Evolutionary conservation across 768 basidiomycete genomes (phyloP).

Genomic region (Lyophyllum atratum): DNA sequence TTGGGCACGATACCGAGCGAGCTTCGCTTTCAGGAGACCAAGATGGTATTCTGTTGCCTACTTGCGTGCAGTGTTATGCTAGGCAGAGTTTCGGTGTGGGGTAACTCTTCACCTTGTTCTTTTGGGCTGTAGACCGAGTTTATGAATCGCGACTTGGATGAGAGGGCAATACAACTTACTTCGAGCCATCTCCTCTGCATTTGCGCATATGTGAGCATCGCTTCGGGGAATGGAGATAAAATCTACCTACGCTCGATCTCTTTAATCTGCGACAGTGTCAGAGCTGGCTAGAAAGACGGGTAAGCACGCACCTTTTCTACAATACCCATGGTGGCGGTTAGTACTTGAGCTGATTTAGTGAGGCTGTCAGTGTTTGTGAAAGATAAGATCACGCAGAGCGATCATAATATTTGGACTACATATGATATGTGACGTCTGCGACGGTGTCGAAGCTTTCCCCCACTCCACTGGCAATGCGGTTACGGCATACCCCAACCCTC

Average conservation of each 20-base stretch:
- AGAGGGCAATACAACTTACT: slow-evolving; percentile 55
- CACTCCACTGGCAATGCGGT: slow-evolving; percentile 32
- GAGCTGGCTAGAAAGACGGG: background rate
- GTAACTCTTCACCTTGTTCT: slow-evolving; percentile 74
- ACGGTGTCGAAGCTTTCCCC: slow-evolving; percentile 11
- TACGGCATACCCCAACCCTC: slow-evolving; percentile 67
- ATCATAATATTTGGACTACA: background rate
- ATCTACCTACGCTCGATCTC: slow-evolving; percentile 84
- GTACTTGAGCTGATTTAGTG: background rate
- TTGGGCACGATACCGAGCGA: slow-evolving; percentile 92
- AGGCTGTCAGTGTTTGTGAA: too few relatives aligned
- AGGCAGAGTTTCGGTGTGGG: background rate
- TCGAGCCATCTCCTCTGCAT: slow-evolving; percentile 92
- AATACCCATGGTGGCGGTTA: slow-evolving; percentile 72
- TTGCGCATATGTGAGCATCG: background rate
- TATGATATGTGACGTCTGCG: slow-evolving; percentile 1
- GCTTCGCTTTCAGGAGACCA: slow-evolving; percentile 90
- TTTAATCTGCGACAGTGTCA: slow-evolving; percentile 65
- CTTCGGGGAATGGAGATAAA: background rate
- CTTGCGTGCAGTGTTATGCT: slow-evolving; percentile 21
- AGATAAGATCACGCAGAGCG: slow-evolving; percentile 14
- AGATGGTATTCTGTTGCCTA: slow-evolving; percentile 95
- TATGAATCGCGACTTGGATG: background rate
- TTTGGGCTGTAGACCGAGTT: slow-evolving; percentile 63
- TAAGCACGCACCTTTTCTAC: slow-evolving; percentile 74